Conservation (phyloP, 2,329 filamentous ascomycete species). For the Aureobasidium sp. region DNA sequence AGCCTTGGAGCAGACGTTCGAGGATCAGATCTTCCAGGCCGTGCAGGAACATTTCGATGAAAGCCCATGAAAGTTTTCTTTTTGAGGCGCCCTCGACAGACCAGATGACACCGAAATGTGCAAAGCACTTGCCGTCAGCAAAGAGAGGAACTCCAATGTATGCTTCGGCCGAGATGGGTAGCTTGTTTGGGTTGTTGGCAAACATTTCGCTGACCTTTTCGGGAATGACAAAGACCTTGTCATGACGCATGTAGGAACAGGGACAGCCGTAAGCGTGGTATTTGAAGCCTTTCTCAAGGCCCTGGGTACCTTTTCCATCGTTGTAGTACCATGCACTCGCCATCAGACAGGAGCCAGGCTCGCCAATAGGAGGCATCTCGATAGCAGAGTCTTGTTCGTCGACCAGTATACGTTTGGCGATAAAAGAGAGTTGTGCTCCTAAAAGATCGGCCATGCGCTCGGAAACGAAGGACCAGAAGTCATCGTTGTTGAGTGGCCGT, state of each 20-base stretch:
- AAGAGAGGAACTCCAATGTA: conserved; percentile 61
- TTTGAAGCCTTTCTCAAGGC: conserved; percentile 51
- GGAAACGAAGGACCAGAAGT: conserved; percentile 58
- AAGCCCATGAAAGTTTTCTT: conserved; percentile 54
- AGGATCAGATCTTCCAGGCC: conserved; percentile 59
- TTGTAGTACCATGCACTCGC: conserved; percentile 60
- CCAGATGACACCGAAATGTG: conserved; percentile 67
- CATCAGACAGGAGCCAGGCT: conserved; percentile 54
- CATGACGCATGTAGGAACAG: conserved; percentile 61
- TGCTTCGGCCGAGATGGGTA: conserved; percentile 55
- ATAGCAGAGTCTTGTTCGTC: conserved; percentile 51
- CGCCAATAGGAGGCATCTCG: conserved; percentile 53
- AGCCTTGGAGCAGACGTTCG: conserved; percentile 47
- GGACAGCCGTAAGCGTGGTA: conserved; percentile 58
- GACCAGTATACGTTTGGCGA: conserved; percentile 54
- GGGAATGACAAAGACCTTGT: conserved; percentile 62
- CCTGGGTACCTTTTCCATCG: conserved; percentile 45
- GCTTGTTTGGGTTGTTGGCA: conserved; percentile 51
- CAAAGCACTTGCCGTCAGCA: conserved; percentile 56
- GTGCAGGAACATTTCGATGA: conserved; percentile 59
- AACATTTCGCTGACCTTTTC: conserved; percentile 49
- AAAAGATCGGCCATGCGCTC: conserved; percentile 55
- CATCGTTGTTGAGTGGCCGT: conserved; percentile 43
- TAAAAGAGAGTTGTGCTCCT: conserved; percentile 59
- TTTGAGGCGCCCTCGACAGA: conserved; percentile 50